Percentiles rank a stretch among this genome's conserved stretches.
Conservation (phyloP, 2,329 filamentous ascomycete species). For the Cyphellophora attinorum region DNA sequence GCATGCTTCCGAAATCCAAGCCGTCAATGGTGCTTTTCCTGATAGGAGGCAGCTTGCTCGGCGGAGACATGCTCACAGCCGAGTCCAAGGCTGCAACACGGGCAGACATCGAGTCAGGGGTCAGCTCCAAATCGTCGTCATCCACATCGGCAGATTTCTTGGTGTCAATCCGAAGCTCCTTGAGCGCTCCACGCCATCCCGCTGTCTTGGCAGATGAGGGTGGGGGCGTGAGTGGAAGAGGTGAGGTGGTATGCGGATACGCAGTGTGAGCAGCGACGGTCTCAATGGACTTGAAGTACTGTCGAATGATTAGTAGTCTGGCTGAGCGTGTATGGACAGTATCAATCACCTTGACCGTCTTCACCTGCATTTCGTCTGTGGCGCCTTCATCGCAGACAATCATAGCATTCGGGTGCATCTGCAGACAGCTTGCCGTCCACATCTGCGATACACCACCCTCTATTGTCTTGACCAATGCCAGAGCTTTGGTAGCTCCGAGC, state of each 20-base stretch:
- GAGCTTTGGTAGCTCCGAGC: conserved; percentile 68
- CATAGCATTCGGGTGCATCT: conserved; percentile 72
- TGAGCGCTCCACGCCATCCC: conserved; percentile 19
- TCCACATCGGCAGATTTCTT: conserved; percentile 23
- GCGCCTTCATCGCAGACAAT: conserved; percentile 77
- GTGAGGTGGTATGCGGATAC: conserved; percentile 1
- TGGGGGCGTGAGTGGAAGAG: neutral
- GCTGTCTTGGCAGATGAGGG: conserved; percentile 4
- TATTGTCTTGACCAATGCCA: conserved; percentile 69
- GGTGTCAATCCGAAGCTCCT: conserved; percentile 36
- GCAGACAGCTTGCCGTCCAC: conserved; percentile 77
- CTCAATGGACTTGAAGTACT: conserved; percentile 66
- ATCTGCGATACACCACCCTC: conserved; percentile 80
- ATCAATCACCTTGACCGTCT: conserved; percentile 57
- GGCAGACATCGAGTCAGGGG: conserved; percentile 40
- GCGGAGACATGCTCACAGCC: conserved; percentile 28
- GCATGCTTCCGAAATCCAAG: conserved; percentile 1
- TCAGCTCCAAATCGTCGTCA: conserved; percentile 34
- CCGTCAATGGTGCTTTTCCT: neutral
- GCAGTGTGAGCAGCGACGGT: conserved; percentile 41
- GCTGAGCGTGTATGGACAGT: too few relatives aligned
- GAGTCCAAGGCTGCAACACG: conserved; percentile 31
- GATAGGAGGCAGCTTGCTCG: neutral
- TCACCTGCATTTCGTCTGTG: conserved; percentile 62
- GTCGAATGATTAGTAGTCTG: too few relatives aligned